Base-by-base conservation (phyloP, 1,284 basidiomycete species). In the Ganoderma lucidum region DNA sequence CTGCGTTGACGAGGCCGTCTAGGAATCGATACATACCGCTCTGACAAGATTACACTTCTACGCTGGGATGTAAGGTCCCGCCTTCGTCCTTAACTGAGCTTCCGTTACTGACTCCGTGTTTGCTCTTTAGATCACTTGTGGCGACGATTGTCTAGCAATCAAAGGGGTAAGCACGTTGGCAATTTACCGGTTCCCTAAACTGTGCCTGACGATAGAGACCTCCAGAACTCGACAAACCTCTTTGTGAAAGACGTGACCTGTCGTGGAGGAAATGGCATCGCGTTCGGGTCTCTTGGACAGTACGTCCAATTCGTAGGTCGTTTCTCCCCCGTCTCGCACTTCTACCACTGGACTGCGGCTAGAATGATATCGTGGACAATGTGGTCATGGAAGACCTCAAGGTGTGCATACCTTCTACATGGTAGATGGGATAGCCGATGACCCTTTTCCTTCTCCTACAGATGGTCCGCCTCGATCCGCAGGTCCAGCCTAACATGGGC, bases 121-220 rank as follows among this genome's bases (percentile, higher is more conserved):
- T 39, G 3, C 30, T 17, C 39, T 17, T 12, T 6, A 81, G 80
- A 78, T 89, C 19, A 90, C 87, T 28, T 85, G 83, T 67, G 88
- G 90, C 19, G 90, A 90, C 73, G 90, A 91, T 75, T 90, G 88
- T 73, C 78, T 91, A 5, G 88, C 88, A 2, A 86, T 90, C 78
- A 91, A 90, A 80, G 87, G 87, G 5, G 87, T 88, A 73, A 30
- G 30, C 48, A 32, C 28, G 28, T 51, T 15, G 6, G 39, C 15
- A 2, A 6, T 10, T 1, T 30, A 6, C 35, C 30, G 6, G 6
- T 15, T 30, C 2, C 15, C 30, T 17, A 15, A 17, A 19, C 14
- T 3, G 4, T 23, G 3, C 10, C 53, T 32, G 4, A 32, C 5
- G 30, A 4, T 23, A 15, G n/a, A 3, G 28, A 2, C 14, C 10